Conservation (phyloP, 371 early-diverging fungal genomes). For the Saksenaea vasiformis region DNA sequence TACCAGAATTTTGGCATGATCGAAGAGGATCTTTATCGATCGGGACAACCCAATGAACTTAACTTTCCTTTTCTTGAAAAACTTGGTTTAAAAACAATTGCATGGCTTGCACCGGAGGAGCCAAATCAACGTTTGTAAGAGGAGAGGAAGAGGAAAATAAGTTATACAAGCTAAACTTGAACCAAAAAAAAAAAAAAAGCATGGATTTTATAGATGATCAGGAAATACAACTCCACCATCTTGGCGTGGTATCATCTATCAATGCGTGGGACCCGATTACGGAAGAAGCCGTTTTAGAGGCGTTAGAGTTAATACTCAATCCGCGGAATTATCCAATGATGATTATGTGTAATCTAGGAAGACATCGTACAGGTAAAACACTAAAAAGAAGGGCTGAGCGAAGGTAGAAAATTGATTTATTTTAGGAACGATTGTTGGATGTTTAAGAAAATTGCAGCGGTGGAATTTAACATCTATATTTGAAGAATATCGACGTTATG, state of each 20-base stretch:
- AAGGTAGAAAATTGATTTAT: neutral
- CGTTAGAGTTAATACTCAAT: constrained; percentile 85
- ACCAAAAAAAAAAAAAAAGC: constrained; percentile 30
- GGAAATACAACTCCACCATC: constrained; percentile 88
- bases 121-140: constrained; percentile 90
- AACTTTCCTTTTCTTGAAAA: constrained; percentile 97
- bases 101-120: constrained; percentile 95
- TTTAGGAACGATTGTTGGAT: constrained; percentile 93
- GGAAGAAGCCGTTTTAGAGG: constrained; percentile 93
- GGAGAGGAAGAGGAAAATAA: neutral
- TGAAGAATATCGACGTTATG: constrained; percentile 95
- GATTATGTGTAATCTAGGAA: constrained; percentile 95
- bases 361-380: constrained; percentile 90
- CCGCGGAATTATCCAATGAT: constrained; percentile 93
- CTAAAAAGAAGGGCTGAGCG: neutral
- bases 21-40: constrained; percentile 94
- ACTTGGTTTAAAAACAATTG: constrained; percentile 87
- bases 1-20: constrained; percentile 93
- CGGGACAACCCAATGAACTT: constrained; percentile 97
- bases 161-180: neutral
- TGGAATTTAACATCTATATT: constrained; percentile 98
- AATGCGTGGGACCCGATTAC: constrained; percentile 97
- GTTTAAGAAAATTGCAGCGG: constrained; percentile 92
- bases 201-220: constrained; percentile 97
- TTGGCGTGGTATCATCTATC: constrained; percentile 74